phyloP scores from a whole-genome alignment of 2,329 filamentous ascomycete species.

The Exophiala alcalophila region DNA sequence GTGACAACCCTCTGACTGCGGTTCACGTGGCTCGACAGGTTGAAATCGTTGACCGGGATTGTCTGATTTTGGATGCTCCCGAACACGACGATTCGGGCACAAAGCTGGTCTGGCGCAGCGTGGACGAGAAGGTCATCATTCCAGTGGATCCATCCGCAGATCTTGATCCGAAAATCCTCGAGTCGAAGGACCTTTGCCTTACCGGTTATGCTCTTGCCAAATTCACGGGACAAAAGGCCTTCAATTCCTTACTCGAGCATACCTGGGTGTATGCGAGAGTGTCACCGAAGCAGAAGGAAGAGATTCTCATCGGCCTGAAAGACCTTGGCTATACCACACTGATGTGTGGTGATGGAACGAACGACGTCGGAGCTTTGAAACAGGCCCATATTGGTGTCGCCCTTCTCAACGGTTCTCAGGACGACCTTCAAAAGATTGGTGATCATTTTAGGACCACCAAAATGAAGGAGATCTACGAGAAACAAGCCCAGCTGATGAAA shows the following conservation, averaged over 20 bases:
- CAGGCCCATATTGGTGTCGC: conserved; percentile 97
- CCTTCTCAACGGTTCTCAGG: conserved; percentile 86
- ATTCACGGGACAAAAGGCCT: conserved; percentile 76
- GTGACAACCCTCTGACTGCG: conserved; percentile 94
- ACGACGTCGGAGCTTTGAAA: conserved; percentile 95
- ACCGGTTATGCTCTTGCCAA: conserved; percentile 91
- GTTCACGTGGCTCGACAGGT: conserved; percentile 94
- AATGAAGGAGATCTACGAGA: conserved; percentile 99
- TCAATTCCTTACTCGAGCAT: conserved; percentile 75
- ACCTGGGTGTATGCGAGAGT: conserved; percentile 98
- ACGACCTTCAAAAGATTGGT: conserved; percentile 85
- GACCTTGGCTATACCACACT: conserved; percentile 96
- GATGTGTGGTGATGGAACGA: conserved; percentile 98
- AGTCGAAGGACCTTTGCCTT: conserved; percentile 86
- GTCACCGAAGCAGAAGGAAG: conserved; percentile 97
- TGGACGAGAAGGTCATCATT: conserved; percentile 84
- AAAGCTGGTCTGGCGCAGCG: conserved; percentile 87
- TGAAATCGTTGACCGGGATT: conserved; percentile 94
- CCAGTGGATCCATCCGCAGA: conserved; percentile 79
- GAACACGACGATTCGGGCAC: conserved; percentile 81
- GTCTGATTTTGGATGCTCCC: conserved; percentile 89
- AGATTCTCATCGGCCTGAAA: conserved; percentile 93
- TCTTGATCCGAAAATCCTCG: conserved; percentile 75
- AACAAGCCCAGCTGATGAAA: conserved; percentile 86
- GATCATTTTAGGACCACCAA: conserved; percentile 92